phyloP scores from a whole-genome alignment of 2,329 filamentous ascomycete species.

The Dactylonectria macrodidyma region DNA sequence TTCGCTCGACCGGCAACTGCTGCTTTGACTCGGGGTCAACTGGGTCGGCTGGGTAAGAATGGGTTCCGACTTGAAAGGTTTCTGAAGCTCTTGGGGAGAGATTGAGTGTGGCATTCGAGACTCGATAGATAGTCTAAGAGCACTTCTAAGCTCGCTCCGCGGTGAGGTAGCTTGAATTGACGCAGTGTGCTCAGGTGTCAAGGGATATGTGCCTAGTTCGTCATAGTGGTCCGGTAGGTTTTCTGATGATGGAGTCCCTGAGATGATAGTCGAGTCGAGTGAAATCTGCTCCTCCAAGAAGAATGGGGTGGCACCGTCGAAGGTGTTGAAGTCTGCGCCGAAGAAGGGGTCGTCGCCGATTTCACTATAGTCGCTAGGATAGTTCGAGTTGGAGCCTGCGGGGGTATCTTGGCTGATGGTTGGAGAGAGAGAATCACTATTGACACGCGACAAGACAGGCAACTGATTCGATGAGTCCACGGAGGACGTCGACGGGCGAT shows the following conservation, averaged over 20 bases:
- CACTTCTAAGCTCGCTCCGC: constrained; percentile 51
- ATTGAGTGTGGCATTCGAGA: constrained; percentile 53
- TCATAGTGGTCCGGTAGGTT: constrained; percentile 40
- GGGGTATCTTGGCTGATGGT: constrained; percentile 60
- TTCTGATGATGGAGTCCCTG: constrained; percentile 28
- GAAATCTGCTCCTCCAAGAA: constrained; percentile 58
- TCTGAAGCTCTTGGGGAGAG: constrained; percentile 60
- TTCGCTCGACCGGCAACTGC: constrained; percentile 66
- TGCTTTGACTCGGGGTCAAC: constrained; percentile 66
- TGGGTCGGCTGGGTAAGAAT: constrained; percentile 52
- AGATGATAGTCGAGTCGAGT: constrained; percentile 41
- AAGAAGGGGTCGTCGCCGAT: constrained; percentile 66
- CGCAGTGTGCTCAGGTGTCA: constrained; percentile 68
- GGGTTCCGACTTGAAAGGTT: constrained; percentile 54
- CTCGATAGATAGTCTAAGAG: constrained; percentile 41
- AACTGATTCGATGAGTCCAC: constrained; percentile 58
- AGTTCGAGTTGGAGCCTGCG: constrained; percentile 65
- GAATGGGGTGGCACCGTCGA: constrained; percentile 59
- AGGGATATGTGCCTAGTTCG: constrained; percentile 56
- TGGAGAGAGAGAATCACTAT: constrained; percentile 51
- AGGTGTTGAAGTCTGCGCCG: constrained; percentile 62
- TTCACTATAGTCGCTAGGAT: constrained; percentile 66
- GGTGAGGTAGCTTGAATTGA: constrained; percentile 64
- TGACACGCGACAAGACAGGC: constrained; percentile 59
- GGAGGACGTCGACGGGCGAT: constrained; percentile 49